phyloP scores from a whole-genome alignment of 2,329 filamentous ascomycete species.

The Fusarium miscanthi region DNA sequence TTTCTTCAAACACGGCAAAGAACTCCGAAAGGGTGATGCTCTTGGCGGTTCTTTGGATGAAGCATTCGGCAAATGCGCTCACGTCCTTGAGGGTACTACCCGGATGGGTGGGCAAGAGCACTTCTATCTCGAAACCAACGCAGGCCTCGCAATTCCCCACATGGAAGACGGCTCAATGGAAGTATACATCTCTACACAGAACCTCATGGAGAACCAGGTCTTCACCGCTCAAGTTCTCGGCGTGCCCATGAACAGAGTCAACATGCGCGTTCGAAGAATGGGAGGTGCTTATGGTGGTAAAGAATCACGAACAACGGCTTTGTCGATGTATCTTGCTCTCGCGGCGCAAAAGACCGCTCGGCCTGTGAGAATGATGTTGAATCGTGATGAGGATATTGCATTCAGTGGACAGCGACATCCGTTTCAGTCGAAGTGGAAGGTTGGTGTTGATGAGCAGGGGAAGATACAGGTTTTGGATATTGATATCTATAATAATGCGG shows the following conservation, averaged over 20 bases:
- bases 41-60: background rate
- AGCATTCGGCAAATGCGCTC: background rate
- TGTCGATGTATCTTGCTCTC: conserved; percentile 1
- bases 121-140: conserved; percentile 6
- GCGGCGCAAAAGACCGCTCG: background rate
- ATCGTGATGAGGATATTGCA: background rate
- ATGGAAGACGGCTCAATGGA: conserved; percentile 1
- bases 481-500: background rate
- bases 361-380: conserved; percentile 1
- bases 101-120: conserved; percentile 4
- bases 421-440: background rate
- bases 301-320: background rate
- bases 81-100: background rate
- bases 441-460: background rate
- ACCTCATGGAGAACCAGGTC: conserved; percentile 13
- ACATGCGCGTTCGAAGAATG: background rate
- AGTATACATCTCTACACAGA: background rate
- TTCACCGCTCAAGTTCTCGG: background rate
- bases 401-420: conserved; percentile 3
- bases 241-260: background rate
- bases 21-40: background rate
- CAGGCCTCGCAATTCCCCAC: background rate
- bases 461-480: background rate
- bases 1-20: background rate
- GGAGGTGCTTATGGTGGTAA: background rate